Evolutionary conservation across 768 basidiomycete species (phyloP).

Genomic region (Lactifluus subvellereus): DNA sequence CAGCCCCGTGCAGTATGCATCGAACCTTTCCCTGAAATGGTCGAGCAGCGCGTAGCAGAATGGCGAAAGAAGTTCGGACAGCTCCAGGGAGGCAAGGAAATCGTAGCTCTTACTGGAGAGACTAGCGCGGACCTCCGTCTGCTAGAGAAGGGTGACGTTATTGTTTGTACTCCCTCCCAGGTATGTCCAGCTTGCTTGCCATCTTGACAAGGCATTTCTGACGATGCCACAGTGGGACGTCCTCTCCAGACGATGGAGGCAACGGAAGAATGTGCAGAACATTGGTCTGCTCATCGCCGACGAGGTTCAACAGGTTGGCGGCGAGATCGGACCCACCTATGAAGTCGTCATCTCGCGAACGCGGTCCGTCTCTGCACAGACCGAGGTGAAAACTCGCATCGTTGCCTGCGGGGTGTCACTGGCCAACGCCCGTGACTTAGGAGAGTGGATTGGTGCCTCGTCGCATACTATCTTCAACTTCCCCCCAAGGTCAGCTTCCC

Average conservation of each 20-base stretch:
- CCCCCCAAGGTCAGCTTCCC: constrained; percentile 63
- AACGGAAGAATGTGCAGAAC: constrained; percentile 92
- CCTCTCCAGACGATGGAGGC: constrained; percentile 90
- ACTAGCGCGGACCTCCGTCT: constrained; percentile 85
- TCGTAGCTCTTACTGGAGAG: constrained; percentile 91
- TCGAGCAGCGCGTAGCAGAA: constrained; percentile 81
- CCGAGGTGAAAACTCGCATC: constrained; percentile 86
- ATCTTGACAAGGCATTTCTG: neutral
- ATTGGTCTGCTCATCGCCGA: constrained; percentile 92
- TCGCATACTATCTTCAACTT: constrained; percentile 98
- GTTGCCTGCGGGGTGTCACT: constrained; percentile 94
- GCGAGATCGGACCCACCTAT: constrained; percentile 93
- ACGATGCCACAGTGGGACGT: constrained; percentile 75
- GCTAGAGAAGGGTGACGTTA: constrained; percentile 86
- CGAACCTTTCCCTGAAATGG: constrained; percentile 97
- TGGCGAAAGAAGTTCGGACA: constrained; percentile 81
- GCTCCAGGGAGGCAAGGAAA: constrained; percentile 88
- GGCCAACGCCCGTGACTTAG: constrained; percentile 91
- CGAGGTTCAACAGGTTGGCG: constrained; percentile 91
- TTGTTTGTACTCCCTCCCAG: constrained; percentile 90
- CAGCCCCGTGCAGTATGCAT: constrained; percentile 86
- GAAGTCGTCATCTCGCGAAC: constrained; percentile 95
- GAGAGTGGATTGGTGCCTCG: constrained; percentile 96
- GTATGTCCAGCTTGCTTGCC: constrained; percentile 37
- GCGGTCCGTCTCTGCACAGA: constrained; percentile 93